These are phyloP conservation scores for Conticribra weissflogii DNA, from an alignment of 108 stramenopile species.

Conservation along the genomic window DNA sequence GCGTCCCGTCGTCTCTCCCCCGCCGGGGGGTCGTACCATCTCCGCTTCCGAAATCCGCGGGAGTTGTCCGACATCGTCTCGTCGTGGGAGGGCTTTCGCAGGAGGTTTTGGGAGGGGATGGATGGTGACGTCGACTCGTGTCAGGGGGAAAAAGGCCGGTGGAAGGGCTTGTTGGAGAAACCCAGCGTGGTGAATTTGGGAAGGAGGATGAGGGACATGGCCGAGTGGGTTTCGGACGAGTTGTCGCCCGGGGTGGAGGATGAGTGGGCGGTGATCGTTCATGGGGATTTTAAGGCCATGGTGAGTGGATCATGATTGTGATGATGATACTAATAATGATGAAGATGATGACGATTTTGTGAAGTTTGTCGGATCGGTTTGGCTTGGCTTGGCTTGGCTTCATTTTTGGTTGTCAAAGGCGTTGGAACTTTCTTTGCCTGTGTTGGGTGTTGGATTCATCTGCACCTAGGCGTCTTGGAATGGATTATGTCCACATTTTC, in stretches of 20 bases:
- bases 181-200: conserved; percentile 51
- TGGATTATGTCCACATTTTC: too few species aligned
- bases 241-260: conserved; percentile 61
- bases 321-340: too few species aligned
- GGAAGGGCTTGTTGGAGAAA: conserved; percentile 25
- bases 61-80: conserved; percentile 58
- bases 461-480: too few species aligned
- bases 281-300: conserved; percentile 86
- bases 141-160: conserved; percentile 20
- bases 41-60: conserved; percentile 72
- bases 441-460: too few species aligned
- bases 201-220: conserved; percentile 53
- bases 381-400: too few species aligned
- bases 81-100: conserved; percentile 65
- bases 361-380: too few species aligned
- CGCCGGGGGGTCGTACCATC: conserved; percentile 66
- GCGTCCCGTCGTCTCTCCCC: conserved; percentile 50
- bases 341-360: too few species aligned
- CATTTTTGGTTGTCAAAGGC: too few species aligned
- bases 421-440: too few species aligned
- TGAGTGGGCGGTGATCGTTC: conserved; percentile 66
- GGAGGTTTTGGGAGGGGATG: conserved; percentile 21
- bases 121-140: conserved; percentile 7
- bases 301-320: conserved; percentile 23
- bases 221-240: conserved; percentile 65